Evolutionary conservation across 1,139 yeast genomes (phyloP), one percentile per base, ranked within the genome.

Genomic region (Yamadazyma atlantica): DNA sequence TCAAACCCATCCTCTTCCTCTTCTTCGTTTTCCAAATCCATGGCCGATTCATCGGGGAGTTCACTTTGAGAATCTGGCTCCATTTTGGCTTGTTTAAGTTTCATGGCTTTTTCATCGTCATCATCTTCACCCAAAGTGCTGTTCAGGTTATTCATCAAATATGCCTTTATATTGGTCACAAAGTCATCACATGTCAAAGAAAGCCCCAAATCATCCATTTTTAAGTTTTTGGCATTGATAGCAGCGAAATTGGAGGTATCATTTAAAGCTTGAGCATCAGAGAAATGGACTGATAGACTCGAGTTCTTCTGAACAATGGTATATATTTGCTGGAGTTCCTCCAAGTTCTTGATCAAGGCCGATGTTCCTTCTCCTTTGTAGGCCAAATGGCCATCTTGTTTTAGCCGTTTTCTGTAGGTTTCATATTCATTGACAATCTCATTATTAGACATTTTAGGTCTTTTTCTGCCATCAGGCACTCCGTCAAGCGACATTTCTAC

Each of bases 171-270:
- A 19, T 66, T 62, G 15, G 57, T 49, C 5, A 72, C 50, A 41
- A 80, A 74, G 16, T 77, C 82, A 2, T 67, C 66, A 12, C 73
- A 55, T 42, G 69, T 70, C 8, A 85, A 53, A 2, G 76, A 60
- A 7, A 70, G 64, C 6, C 75, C 80, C 6, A 73, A 64, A 33
- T 73, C 73, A 1, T 81, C 85, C 32, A 82, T 60, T 38, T 73
- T 74, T 44, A 82, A 50, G 54, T 79, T 81, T 36, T 78, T 68
- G 2, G 85, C 78, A 38, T 84, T 83, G 21, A 62, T 52, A 11
- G 73, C 72, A 10, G 73, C 74, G 44, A 69, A 60, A 35, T 54
- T 58, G 10, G 75, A 57, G 1, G 70, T 61, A 40, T 66, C 70
- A 35, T 52, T 58, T 37, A 72, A 61, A 2, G 69, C 69, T 44